Percentiles rank a stretch among this genome's conserved stretches.
Conservation (phyloP, 1,139 yeast genomes). For the Martiniozyma asiatica region DNA sequence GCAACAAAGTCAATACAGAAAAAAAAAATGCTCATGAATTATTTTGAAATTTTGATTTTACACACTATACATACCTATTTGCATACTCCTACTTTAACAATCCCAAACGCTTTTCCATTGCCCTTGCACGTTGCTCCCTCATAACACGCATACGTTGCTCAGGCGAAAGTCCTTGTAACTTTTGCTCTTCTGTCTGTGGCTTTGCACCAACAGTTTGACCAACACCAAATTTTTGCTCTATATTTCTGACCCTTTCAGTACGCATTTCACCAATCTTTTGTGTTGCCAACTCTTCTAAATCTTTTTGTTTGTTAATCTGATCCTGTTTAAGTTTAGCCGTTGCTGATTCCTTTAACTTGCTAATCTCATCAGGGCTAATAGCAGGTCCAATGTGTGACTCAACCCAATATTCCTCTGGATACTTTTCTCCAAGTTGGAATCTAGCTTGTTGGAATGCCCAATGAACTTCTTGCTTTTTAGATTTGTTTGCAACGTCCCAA, state of each 20-base stretch:
- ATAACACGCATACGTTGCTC: slow-evolving; percentile 67
- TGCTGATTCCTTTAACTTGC: too few species aligned
- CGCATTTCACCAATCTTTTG: slow-evolving; percentile 21
- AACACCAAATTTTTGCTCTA: slow-evolving; percentile 15
- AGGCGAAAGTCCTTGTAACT: slow-evolving; percentile 32
- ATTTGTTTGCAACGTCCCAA: slow-evolving; percentile 37
- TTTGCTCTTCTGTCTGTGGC: slow-evolving; percentile 15
- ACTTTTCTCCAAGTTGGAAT: slow-evolving; percentile 43
- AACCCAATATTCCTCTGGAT: slow-evolving; percentile 39
- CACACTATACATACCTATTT: too few species aligned
- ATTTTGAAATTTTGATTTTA: too few species aligned
- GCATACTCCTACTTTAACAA: too few species aligned
- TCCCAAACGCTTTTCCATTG: slow-evolving; percentile 74
- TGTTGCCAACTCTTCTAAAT: slow-evolving; percentile 17
- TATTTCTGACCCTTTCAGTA: slow-evolving; percentile 22
- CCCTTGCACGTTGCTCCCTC: slow-evolving; percentile 92
- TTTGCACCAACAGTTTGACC: slow-evolving; percentile 12
- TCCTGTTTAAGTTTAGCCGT: slow-evolving; percentile 1
- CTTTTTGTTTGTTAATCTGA: slow-evolving; percentile 1
- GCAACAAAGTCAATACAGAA: too few species aligned
- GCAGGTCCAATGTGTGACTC: slow-evolving; percentile 56
- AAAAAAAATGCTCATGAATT: too few species aligned
- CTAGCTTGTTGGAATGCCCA: slow-evolving; percentile 63
- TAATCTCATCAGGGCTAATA: slow-evolving; percentile 37
- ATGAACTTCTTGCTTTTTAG: slow-evolving; percentile 17